Base-by-base conservation (phyloP, 495 filamentous ascomycete genomes). In the Paragyromitra xinjiangensis region DNA sequence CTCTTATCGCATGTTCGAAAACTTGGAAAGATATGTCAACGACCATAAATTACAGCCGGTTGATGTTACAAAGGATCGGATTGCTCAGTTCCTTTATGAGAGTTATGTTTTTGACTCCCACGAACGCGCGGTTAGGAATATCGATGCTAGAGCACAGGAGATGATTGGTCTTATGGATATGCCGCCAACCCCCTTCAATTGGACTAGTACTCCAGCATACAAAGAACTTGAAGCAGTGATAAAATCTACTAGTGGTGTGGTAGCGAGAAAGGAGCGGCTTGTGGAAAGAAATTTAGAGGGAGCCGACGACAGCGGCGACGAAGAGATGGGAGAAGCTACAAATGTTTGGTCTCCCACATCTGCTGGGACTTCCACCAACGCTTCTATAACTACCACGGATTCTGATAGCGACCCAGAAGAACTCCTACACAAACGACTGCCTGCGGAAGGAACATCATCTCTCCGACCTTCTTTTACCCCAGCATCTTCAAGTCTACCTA, bases 361-460 rank as follows among this genome's bases (percentile, higher is more conserved):
- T 29, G 11, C 37, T 16, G 51, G 19, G 37, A 26, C 51, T 16
- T 39, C 50, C 9, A 34, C 6, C 19, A 67, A 34, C 6, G 50
- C 39, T 29, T n/a, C 26, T 12, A 22, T 62, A 55, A 77, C 48
- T 24, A 8, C 44, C 51, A 55, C 22, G 22, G 73, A 77, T 11
- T 7, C 11, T 16, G 48, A 48, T 7, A 70, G 50, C 26, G 42
- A 78, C 6, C 48, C 39, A 7, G 75, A 50, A 42, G 45, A 61
- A 11, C 9, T 7, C 12, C 26, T 7, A n/a, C 74, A 16, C 19
- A 62, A 37, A 29, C 64, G 16, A 3, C 48, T 16, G 3, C 72
- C 75, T 24, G 3, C 67, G n/a, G 78, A 79, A 14, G 77, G 75
- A 45, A 79, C 64, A 59, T 79, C 74, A 3, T 37, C 56, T 22